Evolutionary conservation across 768 basidiomycete genomes (phyloP).

Genomic region (Pulveroboletus frians): DNA sequence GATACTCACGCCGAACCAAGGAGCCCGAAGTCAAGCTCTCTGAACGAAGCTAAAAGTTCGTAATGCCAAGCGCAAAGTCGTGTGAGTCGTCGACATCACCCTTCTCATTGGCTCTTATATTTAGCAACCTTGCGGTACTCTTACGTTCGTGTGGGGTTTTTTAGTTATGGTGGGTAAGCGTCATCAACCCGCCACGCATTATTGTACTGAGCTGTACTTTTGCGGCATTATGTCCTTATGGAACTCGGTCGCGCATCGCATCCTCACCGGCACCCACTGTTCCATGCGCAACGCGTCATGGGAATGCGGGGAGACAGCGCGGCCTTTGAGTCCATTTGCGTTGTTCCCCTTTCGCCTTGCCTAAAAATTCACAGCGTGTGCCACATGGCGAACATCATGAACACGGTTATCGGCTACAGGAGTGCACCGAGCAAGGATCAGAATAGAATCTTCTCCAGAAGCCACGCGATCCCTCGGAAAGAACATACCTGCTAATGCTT

Average conservation of each 20-base stretch:
- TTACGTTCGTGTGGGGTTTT: background rate
- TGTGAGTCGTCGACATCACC: no score
- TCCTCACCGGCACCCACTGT: background rate
- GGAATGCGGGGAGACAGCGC: background rate
- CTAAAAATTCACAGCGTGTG: no score
- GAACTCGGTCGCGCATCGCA: background rate
- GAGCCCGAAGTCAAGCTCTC: no score
- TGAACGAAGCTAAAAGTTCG: no score
- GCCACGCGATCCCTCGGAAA: no score
- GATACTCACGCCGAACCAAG: no score
- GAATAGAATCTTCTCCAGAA: no score
- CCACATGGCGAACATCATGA: no score
- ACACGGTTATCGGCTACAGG: no score
- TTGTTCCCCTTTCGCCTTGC: background rate
- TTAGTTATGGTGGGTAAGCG: background rate
- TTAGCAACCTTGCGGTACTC: background rate
- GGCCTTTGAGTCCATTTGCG: constrained; percentile 5
- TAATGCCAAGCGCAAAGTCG: no score
- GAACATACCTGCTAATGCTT: no score
- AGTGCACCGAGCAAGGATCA: no score
- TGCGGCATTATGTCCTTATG: background rate
- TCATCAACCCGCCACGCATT: background rate
- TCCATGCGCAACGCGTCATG: background rate
- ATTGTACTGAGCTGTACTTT: background rate
- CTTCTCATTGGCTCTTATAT: background rate